Conservation (phyloP, 2,329 filamentous ascomycete genomes). For the Amauroascus verrucosus region DNA sequence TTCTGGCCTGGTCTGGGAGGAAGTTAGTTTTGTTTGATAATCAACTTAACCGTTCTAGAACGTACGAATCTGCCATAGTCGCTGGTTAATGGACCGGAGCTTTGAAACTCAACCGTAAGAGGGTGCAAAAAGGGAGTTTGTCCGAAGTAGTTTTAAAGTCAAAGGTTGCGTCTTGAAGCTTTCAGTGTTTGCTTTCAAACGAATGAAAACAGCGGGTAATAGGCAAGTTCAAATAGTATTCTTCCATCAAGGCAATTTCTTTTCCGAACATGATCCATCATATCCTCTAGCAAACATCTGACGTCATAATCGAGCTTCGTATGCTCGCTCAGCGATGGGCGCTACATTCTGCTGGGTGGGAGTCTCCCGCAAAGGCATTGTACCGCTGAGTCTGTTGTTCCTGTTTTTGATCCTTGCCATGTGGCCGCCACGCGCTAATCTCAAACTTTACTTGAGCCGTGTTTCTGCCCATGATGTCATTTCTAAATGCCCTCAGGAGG, state of each 20-base stretch:
- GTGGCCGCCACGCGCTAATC: not conserved
- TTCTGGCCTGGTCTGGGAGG: slow-evolving; percentile 5
- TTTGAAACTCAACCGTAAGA: not conserved
- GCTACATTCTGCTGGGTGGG: not conserved
- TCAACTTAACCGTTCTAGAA: not conserved
- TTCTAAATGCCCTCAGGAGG: no score
- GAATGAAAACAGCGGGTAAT: not conserved
- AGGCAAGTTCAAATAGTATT: not conserved
- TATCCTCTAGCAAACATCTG: no score
- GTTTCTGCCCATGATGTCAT: not conserved
- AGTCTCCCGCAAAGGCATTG: not conserved
- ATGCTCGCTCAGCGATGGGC: no score
- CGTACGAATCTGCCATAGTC: slow-evolving; percentile 7
- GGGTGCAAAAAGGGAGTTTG: not conserved
- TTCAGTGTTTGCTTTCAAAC: not conserved
- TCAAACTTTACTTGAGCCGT: no score
- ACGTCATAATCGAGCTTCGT: no score
- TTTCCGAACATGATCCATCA: no score
- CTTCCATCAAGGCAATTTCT: not conserved
- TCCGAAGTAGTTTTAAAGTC: not conserved
- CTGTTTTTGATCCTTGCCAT: not conserved
- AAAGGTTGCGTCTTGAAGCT: not conserved
- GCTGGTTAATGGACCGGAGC: slow-evolving; percentile 1
- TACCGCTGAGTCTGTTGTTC: not conserved
- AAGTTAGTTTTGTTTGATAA: not conserved